Evolutionary conservation across 1,284 basidiomycete species (phyloP), one percentile per base, ranked within the genome.

Genomic region (Leccinum pachyderme): DNA sequence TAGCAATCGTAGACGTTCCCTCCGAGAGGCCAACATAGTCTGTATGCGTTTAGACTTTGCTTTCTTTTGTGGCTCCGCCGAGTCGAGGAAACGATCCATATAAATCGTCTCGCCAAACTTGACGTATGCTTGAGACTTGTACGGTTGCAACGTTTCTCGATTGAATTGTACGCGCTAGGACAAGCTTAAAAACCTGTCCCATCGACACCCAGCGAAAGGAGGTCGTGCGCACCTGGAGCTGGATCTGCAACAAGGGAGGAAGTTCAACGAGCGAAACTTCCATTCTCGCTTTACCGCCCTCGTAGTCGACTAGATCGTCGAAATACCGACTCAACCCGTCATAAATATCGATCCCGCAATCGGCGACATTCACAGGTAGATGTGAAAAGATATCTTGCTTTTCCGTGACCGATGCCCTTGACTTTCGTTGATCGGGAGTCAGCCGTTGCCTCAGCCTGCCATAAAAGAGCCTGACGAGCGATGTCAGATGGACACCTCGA

Each of bases 121-220:
- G 61, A 99, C 86, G 67, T 95, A 96, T 1, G 93, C 94, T 68
- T 99, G 96, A 9, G 91, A 95, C 73, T 99, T 99, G 77, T 91
- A 95, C 15, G 95, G 87, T 59, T 94, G 87, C 54, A 91, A 78
- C 0, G 87, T 91, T 61, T 89, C 87, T 13, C 93, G 83, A 70
- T 99, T 95, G 75, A 96, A 99, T 83, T 98, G 96, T 1, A 95
- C 97, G 57, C 96, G 82, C 91, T 98, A 63, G 13, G 33, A 53
- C 31, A 35, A 33, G 8, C 49, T 7, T 51, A 39, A 31, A 39
- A 51, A 12, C 39, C 25, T 44, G 37, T 31, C 47, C 29, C 29
- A 11, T 31, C 12, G 12, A 32, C 22, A 41, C 22, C 39, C 12
- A 41, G 39, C 39, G 22, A n/a, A 52, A 47, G 29, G 43, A 53